Base-by-base conservation (phyloP, 2,329 filamentous ascomycete species). In the Aphanocladium album region DNA sequence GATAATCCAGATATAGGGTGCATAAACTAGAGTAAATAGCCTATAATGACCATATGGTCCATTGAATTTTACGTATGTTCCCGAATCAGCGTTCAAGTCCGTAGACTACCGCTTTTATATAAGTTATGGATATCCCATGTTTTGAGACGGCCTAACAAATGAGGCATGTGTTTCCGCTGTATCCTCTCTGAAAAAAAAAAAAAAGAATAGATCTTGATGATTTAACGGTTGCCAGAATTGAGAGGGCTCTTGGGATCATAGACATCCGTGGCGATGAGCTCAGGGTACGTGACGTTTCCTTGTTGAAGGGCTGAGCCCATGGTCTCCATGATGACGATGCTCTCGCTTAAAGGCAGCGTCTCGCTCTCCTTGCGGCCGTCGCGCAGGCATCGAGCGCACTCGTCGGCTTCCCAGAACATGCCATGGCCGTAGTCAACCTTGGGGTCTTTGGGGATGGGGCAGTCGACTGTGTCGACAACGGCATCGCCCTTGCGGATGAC, bases 331-430 rank as follows among this genome's bases (percentile, higher is more conserved):
- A 96, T 91, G 53, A 87, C 81, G 59, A 96, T 79, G 69, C 89
- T 93, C 81, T 96, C 92, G 50, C 84, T 81, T 79, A 85, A 84
- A 21, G 87, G 85, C 74, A 95, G 76, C 14, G 81, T 82, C 52
- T 83, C 80, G 71, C 90, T 91, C 79, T 96, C 88, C 68, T 87
- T 83, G 75, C 85, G 86, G 23, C 91, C 90, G 71, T 95, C 91
- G 47, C 88, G 80, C 61, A 96, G 70, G 66, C 89, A 90, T 50
- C 87, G 80, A 30, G 88, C 90, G 65, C 85, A 88, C 77, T 91
- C 90, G 71, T 93, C 90, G 1, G 90, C 90, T 73, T 93, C 89
- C 88, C 88, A 93, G 76, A 91, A 95, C 90, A 96, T 95, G 54
- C 91, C 91, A 65, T 91, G 88, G 12, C 90, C 91, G 76, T 77